These are phyloP conservation scores for Didymella segeticola DNA, from an alignment of 2,329 filamentous ascomycete species.

Conservation along the genomic window DNA sequence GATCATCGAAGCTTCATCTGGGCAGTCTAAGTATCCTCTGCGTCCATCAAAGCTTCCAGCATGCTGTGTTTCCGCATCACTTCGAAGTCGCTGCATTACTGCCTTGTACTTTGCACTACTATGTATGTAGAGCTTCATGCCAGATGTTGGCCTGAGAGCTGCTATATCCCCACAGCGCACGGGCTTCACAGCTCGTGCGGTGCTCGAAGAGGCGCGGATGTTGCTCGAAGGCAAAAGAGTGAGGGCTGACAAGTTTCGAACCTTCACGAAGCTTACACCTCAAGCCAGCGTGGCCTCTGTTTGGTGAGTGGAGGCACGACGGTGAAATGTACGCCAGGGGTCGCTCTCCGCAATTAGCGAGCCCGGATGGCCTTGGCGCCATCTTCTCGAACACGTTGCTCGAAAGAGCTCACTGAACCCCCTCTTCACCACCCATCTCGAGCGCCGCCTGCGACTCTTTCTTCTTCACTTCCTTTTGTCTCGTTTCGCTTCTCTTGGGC, in stretches of 20 bases:
- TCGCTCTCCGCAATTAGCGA: constrained; percentile 20
- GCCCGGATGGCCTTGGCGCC: constrained; percentile 15
- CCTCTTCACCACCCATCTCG: constrained; percentile 41
- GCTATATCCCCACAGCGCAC: constrained; percentile 4
- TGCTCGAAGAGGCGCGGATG: background rate
- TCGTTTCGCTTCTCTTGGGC: constrained; percentile 43
- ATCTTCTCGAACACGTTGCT: constrained; percentile 39
- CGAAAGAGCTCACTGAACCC: constrained; percentile 36
- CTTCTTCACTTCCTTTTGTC: constrained; percentile 41
- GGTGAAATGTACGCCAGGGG: constrained; percentile 9
- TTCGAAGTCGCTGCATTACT: no score
- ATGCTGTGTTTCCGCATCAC: no score
- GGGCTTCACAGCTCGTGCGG: background rate
- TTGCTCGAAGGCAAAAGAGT: background rate
- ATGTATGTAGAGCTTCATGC: background rate
- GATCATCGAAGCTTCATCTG: no score
- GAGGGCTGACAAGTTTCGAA: background rate
- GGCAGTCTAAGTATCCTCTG: no score
- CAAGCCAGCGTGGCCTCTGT: constrained; percentile 36
- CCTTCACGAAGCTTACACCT: constrained; percentile 13
- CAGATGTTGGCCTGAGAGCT: background rate
- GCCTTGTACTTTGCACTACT: no score
- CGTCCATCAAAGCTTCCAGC: no score
- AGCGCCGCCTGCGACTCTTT: constrained; percentile 32
- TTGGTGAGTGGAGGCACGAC: constrained; percentile 11